Evolutionary conservation across 352 stramenopile genomes (phyloP).

Genomic region (Phytophthora nicotianae): DNA sequence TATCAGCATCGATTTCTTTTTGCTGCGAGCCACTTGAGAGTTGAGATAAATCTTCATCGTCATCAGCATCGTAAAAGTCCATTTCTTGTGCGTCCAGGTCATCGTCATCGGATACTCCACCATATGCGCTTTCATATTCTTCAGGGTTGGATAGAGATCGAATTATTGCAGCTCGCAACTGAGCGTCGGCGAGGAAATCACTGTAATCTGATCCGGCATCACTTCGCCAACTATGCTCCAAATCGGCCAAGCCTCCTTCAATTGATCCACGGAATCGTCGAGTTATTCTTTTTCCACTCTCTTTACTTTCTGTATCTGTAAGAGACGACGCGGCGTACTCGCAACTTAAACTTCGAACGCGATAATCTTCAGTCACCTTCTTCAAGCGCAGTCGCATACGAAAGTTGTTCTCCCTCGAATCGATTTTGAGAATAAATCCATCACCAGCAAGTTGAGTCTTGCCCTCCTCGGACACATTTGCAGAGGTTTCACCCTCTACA

Average conservation of each 20-base stretch:
- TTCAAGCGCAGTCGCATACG: conserved; percentile 82
- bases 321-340: conserved; percentile 55
- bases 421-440: conserved; percentile 63
- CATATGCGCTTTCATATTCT: conserved; percentile 44
- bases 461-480: neutral
- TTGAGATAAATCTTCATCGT: conserved; percentile 22
- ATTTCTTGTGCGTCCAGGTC: conserved; percentile 48
- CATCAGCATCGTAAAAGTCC: conserved; percentile 38
- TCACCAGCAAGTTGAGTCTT: conserved; percentile 17
- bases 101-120: conserved; percentile 58
- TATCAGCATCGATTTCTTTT: conserved; percentile 8
- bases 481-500: conserved; percentile 6
- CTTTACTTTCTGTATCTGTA: conserved; percentile 53
- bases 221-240: conserved; percentile 68
- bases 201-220: conserved; percentile 80
- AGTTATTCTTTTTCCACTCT: conserved; percentile 35
- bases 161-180: conserved; percentile 82
- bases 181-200: conserved; percentile 76
- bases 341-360: conserved; percentile 68
- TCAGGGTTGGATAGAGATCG: conserved; percentile 67
- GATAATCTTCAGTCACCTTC: conserved; percentile 64
- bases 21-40: conserved; percentile 1
- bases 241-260: conserved; percentile 39
- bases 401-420: conserved; percentile 69
- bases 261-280: conserved; percentile 41